Evolutionary conservation across 805 yeast species (phyloP).

Genomic region (Candida sphagnicola): DNA sequence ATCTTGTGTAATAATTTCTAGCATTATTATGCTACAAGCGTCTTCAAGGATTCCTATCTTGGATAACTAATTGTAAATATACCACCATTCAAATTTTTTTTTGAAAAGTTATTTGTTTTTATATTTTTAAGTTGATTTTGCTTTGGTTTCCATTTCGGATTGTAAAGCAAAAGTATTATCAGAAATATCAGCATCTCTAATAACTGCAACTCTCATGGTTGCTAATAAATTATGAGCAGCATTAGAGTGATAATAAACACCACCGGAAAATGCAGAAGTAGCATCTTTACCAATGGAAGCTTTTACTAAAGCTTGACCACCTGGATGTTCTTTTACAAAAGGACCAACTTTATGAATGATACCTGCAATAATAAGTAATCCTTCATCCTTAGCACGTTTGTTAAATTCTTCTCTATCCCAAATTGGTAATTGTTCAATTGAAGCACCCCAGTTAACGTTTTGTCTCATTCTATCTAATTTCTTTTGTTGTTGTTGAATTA

Average conservation of each 20-base stretch:
- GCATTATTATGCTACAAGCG: no score
- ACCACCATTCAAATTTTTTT: no score
- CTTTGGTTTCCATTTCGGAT: constrained; percentile 41
- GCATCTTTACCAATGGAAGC: constrained; percentile 81
- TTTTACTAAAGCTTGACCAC: constrained; percentile 70
- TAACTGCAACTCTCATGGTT: constrained; percentile 77
- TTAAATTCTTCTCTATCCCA: constrained; percentile 67
- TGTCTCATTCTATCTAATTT: constrained; percentile 61
- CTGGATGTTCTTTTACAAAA: constrained; percentile 76
- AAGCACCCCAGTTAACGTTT: constrained; percentile 72
- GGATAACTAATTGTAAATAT: no score
- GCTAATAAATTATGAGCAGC: constrained; percentile 84
- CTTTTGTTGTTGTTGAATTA: constrained; percentile 80
- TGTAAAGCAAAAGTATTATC: constrained; percentile 52
- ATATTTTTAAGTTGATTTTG: constrained; percentile 10
- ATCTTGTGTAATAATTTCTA: neutral
- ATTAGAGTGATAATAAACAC: constrained; percentile 79
- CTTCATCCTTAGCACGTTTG: constrained; percentile 48
- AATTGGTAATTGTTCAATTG: constrained; percentile 61
- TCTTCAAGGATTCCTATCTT: no score
- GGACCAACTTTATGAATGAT: constrained; percentile 72
- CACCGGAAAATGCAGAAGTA: constrained; percentile 80
- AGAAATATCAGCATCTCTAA: constrained; percentile 61
- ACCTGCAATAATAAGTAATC: constrained; percentile 70
- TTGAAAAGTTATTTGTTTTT: neutral